These are phyloP conservation scores for Auricularia sp. DNA, from an alignment of 768 basidiomycete genomes.

Conservation along the genomic window DNA sequence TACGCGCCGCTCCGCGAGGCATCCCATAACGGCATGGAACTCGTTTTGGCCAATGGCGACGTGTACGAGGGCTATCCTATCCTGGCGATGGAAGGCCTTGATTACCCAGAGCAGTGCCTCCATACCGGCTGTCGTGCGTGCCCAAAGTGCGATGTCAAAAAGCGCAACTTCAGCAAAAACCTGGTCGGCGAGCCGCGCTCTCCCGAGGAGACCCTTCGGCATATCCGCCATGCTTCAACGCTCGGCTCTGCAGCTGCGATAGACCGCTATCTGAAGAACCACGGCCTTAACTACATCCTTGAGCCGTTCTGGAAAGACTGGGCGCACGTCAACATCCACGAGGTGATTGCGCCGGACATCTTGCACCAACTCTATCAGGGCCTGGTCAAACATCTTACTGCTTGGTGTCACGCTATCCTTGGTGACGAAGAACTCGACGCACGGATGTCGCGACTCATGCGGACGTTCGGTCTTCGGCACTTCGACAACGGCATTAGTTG, in stretches of 20 bases:
- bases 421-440: conserved; percentile 12
- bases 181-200: neutral
- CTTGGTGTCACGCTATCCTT: conserved; percentile 21
- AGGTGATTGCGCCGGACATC: conserved; percentile 28
- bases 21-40: conserved; percentile 22
- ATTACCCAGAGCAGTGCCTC: conserved; percentile 12
- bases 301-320: conserved; percentile 34
- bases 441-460: conserved; percentile 11
- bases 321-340: conserved; percentile 31
- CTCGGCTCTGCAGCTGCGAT: neutral
- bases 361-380: conserved; percentile 43
- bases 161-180: neutral
- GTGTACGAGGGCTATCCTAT: conserved; percentile 27
- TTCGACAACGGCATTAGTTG: conserved; percentile 23
- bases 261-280: neutral
- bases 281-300: neutral
- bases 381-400: conserved; percentile 32
- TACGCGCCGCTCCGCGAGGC: conserved; percentile 24
- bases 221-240: neutral
- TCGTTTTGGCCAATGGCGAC: conserved; percentile 28
- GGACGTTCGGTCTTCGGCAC: conserved; percentile 6
- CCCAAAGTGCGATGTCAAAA: neutral
- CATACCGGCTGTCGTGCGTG: conserved; percentile 5
- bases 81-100: conserved; percentile 21
- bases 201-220: neutral